Evolutionary conservation across 805 yeast genomes (phyloP), one percentile per base, ranked within the genome.

Genomic region (Teunomyces atbi): DNA sequence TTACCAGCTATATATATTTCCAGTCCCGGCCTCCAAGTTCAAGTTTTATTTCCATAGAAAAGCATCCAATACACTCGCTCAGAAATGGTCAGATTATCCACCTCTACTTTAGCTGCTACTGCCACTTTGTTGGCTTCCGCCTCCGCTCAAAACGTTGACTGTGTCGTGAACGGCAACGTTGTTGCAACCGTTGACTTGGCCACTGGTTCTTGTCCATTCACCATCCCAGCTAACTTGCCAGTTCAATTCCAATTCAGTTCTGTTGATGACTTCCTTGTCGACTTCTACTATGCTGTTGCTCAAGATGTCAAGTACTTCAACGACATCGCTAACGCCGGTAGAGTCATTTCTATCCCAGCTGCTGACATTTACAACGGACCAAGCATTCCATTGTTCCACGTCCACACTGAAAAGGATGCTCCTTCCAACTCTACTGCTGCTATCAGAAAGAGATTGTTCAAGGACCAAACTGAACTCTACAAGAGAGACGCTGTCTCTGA

Each of bases 401-500:
- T 69, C 41, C 65, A 59, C 49, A 52, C 46, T 12, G 56, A 56
- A 29, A 45, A 58, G 51, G 40, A 56, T 12, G 68, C 72, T 41
- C 57, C 62, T 32, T 51, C 67, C 28, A 71, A 71, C 67, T 69
- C 75, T 33, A 66, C 75, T 52, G 64, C 66, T 48, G 69, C 69
- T 30, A 56, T 68, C 59, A 68, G 69, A 61, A 70, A 59, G 59
- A 68, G 75, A 66, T 61, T 67, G 45, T 55, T 63, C 48, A 30
- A 44, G 28, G 50, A 45, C 3, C 57, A 54, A 30, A 50, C 56
- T 34, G 45, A 50, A 32, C 34, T 59, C n/a, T 55, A 49, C 45
- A 60, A 60, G 55, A 68, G 68, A 59, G 74, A 65, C 49, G 71
- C 45, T 21, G 50, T 37, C n/a, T 48, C 57, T 18, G 61, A 55